Evolutionary conservation across 2,329 filamentous ascomycete genomes (phyloP).

Genomic region (Phialophora expanda): DNA sequence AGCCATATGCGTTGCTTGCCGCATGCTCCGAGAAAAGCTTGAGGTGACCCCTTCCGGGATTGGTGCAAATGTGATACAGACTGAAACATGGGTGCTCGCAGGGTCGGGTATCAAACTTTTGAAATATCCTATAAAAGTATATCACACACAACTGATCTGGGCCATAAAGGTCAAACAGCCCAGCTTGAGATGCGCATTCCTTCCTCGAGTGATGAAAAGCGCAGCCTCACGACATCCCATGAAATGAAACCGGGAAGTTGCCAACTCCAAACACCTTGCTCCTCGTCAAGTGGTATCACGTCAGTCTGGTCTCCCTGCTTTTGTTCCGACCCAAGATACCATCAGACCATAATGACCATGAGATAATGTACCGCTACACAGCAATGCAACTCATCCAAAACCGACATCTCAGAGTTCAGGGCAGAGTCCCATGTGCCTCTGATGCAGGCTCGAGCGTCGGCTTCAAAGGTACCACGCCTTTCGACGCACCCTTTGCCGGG

Average conservation of each 20-base stretch:
- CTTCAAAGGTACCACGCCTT: constrained; percentile 21
- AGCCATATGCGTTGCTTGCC: not conserved
- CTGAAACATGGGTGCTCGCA: not conserved
- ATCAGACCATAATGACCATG: not conserved
- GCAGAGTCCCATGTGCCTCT: constrained; percentile 21
- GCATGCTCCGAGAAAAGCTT: not conserved
- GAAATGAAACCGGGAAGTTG: not conserved
- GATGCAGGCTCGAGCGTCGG: constrained; percentile 21
- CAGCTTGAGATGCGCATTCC: not conserved
- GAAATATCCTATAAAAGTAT: not conserved
- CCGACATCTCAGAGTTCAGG: constrained; percentile 5
- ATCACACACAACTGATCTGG: not conserved
- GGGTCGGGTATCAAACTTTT: not conserved
- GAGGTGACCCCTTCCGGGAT: not conserved
- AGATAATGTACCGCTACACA: not conserved
- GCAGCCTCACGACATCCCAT: not conserved
- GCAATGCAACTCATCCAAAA: not conserved
- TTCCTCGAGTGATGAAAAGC: not conserved
- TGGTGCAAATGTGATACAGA: not conserved
- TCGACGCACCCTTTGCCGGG: constrained; percentile 19
- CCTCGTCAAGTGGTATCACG: constrained; percentile 1
- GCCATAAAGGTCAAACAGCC: not conserved
- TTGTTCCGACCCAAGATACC: not conserved
- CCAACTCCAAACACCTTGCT: constrained; percentile 2
- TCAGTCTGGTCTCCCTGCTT: not conserved